Base-by-base conservation (phyloP, 2,329 filamentous ascomycete genomes). In the Cryphonectria radicalis region DNA sequence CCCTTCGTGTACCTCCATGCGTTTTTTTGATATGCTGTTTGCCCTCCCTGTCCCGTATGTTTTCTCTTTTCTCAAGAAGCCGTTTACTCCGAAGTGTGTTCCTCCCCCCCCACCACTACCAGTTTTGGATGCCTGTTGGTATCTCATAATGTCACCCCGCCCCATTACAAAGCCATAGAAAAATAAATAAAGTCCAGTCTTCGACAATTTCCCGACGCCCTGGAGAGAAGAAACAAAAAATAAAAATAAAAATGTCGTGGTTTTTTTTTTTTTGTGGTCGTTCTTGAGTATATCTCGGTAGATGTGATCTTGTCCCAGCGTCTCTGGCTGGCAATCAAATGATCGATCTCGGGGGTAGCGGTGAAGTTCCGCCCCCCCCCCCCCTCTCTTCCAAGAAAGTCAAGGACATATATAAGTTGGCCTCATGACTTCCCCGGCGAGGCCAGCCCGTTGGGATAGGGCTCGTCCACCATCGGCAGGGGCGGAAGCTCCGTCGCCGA, bases 361-460 rank as follows among this genome's bases (percentile, higher is more conserved):
- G 8, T 63, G 11, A 62, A 6, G 13, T 37, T 62, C n/a, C 40
- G n/a, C n/a, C n/a, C n/a, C n/a, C n/a, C n/a, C n/a, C n/a, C n/a
- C n/a, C n/a, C n/a, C n/a, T n/a, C n/a, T n/a, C n/a, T n/a, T n/a
- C n/a, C n/a, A n/a, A n/a, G n/a, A n/a, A n/a, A n/a, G n/a, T 40
- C 37, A 8, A 40, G 11, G 37, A 11, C 3, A 32, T 32, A 40
- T 40, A n/a, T n/a, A n/a, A 40, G 2, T 1, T 2, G 37, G 37
- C 10, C 37, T 71, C 66, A 71, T 6, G 60, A 35, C 40, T 71
- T 65, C 37, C 69, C 66, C 14, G 46, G 50, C n/a, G 69, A 67
- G 35, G 71, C 71, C 50, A 67, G 66, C 5, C 71, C 71, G 10
- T 73, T 71, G 43, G 63, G 50, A 50, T 65, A 63, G 11, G n/a